These are phyloP conservation scores for Ceratocystis papillata DNA, from an alignment of 2,329 filamentous ascomycete species.

Conservation along the genomic window DNA sequence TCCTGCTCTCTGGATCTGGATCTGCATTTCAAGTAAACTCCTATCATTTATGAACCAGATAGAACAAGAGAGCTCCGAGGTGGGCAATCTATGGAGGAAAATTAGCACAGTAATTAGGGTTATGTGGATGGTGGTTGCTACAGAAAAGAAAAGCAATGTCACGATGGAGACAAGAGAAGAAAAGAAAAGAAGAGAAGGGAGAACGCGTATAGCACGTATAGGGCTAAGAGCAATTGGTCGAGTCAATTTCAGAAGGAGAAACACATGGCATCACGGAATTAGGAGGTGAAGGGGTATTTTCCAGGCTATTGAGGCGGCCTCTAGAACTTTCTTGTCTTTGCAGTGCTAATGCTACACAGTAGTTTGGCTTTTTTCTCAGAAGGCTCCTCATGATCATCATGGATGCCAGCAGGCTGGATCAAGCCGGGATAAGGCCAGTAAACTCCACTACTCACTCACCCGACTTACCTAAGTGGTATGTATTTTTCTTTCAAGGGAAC, in stretches of 20 bases:
- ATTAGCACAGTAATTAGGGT: not conserved
- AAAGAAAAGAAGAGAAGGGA: not conserved
- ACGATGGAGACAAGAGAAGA: not conserved
- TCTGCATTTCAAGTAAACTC: not conserved
- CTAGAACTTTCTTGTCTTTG: too few species aligned
- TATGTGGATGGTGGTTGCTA: not conserved
- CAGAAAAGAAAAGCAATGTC: not conserved
- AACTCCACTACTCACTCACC: too few species aligned
- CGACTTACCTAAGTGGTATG: too few species aligned
- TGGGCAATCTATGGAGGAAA: not conserved
- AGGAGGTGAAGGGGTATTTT: not conserved
- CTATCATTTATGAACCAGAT: not conserved
- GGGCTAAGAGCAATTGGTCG: not conserved
- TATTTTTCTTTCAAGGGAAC: too few species aligned
- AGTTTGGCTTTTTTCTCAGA: too few species aligned
- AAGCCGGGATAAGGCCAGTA: too few species aligned
- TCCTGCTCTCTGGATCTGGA: not conserved
- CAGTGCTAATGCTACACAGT: too few species aligned
- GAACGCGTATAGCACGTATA: not conserved
- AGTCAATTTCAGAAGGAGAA: not conserved
- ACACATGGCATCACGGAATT: not conserved
- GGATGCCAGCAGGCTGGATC: too few species aligned
- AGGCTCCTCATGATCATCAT: too few species aligned
- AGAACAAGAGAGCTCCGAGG: not conserved
- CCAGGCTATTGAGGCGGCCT: too few species aligned